These are phyloP conservation scores for Dionaea muscipula DNA, from an alignment of 179 eudicot species.

Conservation along the genomic window DNA sequence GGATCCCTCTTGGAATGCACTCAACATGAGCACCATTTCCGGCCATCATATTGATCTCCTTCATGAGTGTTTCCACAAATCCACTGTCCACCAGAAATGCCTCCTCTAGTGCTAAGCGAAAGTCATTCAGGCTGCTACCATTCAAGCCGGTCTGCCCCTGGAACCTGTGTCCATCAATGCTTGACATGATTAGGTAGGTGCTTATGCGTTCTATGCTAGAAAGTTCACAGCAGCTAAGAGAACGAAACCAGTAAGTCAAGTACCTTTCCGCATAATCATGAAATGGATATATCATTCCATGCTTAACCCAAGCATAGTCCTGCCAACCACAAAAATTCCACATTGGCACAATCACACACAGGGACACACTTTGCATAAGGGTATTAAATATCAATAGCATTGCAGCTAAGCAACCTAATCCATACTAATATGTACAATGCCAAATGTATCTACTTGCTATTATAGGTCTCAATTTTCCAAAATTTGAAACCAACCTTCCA, in stretches of 20 bases:
- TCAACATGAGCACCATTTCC: constrained; percentile 38
- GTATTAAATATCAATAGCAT: too few species aligned
- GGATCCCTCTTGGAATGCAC: constrained; percentile 44
- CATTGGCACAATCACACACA: not conserved
- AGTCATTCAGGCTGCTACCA: constrained; percentile 49
- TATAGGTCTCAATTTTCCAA: too few species aligned
- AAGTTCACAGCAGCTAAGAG: not conserved
- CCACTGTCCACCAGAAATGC: constrained; percentile 90
- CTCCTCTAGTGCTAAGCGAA: constrained; percentile 80
- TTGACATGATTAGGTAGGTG: not conserved
- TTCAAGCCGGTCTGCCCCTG: constrained; percentile 67
- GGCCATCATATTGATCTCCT: constrained; percentile 70
- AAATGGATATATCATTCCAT: constrained; percentile 66
- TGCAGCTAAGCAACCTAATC: too few species aligned
- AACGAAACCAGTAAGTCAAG: constrained; percentile 6
- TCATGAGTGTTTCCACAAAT: constrained; percentile 63
- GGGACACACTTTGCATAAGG: too few species aligned
- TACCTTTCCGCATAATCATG: constrained; percentile 71
- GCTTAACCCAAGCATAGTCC: constrained; percentile 95
- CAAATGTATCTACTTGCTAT: too few species aligned
- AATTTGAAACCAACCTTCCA: too few species aligned
- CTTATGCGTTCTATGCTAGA: not conserved
- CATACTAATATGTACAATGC: too few species aligned
- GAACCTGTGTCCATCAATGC: constrained; percentile 40
- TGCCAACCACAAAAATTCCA: constrained; percentile 21